phyloP scores from a whole-genome alignment of 495 filamentous ascomycete genomes.

The Podospora comata region DNA sequence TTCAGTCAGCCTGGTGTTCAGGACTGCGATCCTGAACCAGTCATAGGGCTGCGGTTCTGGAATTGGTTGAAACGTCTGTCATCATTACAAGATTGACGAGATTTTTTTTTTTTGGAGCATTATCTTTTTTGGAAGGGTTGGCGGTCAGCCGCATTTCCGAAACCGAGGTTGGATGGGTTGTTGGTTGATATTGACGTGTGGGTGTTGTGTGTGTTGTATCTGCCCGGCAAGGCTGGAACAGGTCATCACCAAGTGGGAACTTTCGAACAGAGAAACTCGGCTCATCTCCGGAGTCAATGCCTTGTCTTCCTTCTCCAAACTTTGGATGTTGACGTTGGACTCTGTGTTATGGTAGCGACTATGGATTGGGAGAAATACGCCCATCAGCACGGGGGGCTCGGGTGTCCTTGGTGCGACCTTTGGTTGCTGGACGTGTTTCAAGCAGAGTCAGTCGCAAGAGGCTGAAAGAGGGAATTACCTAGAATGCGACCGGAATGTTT shows the following conservation, averaged over 20 bases:
- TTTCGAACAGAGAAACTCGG: constrained; percentile 20
- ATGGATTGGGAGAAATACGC: constrained; percentile 7
- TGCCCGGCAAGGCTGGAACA: background rate
- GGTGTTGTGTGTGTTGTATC: background rate
- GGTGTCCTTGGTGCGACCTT: constrained; percentile 17
- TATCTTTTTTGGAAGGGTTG: background rate
- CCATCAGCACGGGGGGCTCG: background rate
- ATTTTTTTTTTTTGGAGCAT: background rate
- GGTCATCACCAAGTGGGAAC: background rate
- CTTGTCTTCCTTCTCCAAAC: constrained; percentile 9
- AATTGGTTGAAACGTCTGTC: background rate
- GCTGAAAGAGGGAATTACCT: background rate
- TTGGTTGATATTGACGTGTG: background rate
- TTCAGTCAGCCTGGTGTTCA: constrained; percentile 11
- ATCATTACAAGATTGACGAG: background rate
- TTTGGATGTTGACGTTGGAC: background rate
- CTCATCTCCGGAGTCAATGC: constrained; percentile 40
- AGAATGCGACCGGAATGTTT: constrained; percentile 3
- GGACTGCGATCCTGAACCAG: constrained; percentile 2
- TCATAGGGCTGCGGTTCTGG: background rate
- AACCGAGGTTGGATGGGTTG: background rate
- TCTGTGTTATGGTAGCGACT: background rate
- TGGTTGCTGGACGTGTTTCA: constrained; percentile 28
- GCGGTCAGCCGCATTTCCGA: background rate
- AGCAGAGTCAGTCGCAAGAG: constrained; percentile 13